Evolutionary conservation across 306 rosid genomes (phyloP), one percentile per base, ranked within the genome.

Genomic region (Lotus japonicus): DNA sequence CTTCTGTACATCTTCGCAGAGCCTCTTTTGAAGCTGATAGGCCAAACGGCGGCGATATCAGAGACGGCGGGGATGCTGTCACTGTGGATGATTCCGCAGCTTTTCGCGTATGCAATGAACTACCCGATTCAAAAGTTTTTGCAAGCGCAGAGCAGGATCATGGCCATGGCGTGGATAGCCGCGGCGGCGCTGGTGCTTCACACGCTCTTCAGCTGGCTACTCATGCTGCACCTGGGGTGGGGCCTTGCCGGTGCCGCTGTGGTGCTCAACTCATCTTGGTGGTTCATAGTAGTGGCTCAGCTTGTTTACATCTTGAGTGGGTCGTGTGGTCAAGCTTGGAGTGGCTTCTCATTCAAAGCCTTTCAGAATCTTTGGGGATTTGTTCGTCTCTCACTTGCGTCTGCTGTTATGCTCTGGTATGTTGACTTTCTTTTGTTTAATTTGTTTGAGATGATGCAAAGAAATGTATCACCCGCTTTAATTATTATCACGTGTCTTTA

Each of bases 371-470:
- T 92, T 0, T 84, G 91, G 96, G 79, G 78, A 0, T 89, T 92
- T 46, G 86, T 88, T 44, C 83, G 86, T 36, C 74, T 92, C 53
- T 92, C 97, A 1, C 80, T 92, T 0, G 92, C 95, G 0, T 89
- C 97, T 0, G 97, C 96, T 0, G 76, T 92, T 2, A 92, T 92
- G 97, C 83, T 92, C 11, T 92, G 97, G 97, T 92, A 21, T 13
- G n/a, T n/a, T n/a, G n/a, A n/a, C n/a, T n/a, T n/a, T n/a, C n/a
- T n/a, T n/a, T n/a, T n/a, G n/a, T n/a, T n/a, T n/a, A n/a, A n/a
- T n/a, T n/a, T n/a, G n/a, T n/a, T n/a, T n/a, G n/a, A n/a, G n/a
- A n/a, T n/a, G n/a, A n/a, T n/a, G n/a, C n/a, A n/a, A n/a, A n/a
- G n/a, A n/a, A n/a, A n/a, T n/a, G n/a, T n/a, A n/a, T n/a, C n/a